Evolutionary conservation across 2,329 filamentous ascomycete genomes (phyloP), one percentile per base, ranked within the genome.

Genomic region (Basipetospora sp.): DNA sequence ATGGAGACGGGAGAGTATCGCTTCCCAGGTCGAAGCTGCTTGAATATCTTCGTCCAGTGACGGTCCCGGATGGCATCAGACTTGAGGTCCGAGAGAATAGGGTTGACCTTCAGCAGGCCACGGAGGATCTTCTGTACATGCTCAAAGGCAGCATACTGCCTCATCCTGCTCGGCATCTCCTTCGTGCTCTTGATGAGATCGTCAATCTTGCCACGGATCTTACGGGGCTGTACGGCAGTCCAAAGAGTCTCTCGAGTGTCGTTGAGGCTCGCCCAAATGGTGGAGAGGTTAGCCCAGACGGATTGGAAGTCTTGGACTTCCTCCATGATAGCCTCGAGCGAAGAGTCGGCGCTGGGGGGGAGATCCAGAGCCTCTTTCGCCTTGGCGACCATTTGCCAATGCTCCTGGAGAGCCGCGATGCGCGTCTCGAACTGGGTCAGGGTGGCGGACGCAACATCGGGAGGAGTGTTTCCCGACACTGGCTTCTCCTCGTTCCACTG

Each of bases 271-370:
- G 84, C 82, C 90, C 90, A 99, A 44, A 98, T 94, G 5, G 87
- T 93, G 17, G 85, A 88, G 35, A 99, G 65, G 34, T 83, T 88
- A 22, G 88, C 83, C 90, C 90, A 99, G 8, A 99, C 90, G 15
- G 88, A 94, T 60, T 94, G 93, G 64, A 98, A 98, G 57, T 99
- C 90, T 44, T 93, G 85, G 3, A 99, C 86, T 60, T 99, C 90
- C 54, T 96, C 88, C 13, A 96, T 67, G 8, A 94, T 81, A 18
- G 80, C 73, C n/a, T 74, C 69, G 16, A 99, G 73, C n/a, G 80
- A 77, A 36, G 80, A 82, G 48, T 94, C 84, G 1, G 79, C 66
- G 39, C 75, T 81, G 3, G 81, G 71, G 3, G 88, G 82, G 30
- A 99, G 71, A 53, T 94, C 86, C 30, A 99, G 75, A 4, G 90